Evolutionary conservation across 1,284 basidiomycete genomes (phyloP), one percentile per base, ranked within the genome.

Genomic region (Phylloboletellus chloephorus): DNA sequence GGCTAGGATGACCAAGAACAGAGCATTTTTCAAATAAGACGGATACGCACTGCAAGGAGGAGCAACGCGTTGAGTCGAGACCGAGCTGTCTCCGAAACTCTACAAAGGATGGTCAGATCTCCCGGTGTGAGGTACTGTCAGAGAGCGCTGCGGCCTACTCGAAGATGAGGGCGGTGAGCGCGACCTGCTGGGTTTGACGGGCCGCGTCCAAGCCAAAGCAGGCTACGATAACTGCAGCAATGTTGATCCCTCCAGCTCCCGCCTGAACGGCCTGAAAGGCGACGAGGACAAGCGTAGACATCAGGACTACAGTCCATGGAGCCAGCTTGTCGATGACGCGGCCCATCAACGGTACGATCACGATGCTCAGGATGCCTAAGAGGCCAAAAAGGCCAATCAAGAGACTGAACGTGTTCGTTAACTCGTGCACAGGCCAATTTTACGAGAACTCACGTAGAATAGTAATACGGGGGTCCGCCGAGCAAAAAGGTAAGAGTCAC

Each of bases 401-500:
- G 17, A 77, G 54, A 1, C 67, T 71, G 19, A 4, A 12, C 8
- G 4, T 4, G 5, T 22, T 7, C 7, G 11, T 38, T 13, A 42
- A 44, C 31, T 19, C 15, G 17, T 26, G n/a, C 25, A 17, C 24
- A 25, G 9, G 21, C 23, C 5, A 21, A 9, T 37, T 17, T 31
- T 34, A 26, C 17, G 22, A 17, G 17, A 2, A 59, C 74, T 36
- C 48, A 77, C 75, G 76, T 78, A 0, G 74, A 74, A 52, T 76
- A 82, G 51, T 74, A 52, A 52, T 82, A 85, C 9, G 78, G 79
- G 3, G 71, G 53, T 7, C 70, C 78, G 12, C 73, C 73, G 7
- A 86, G 71, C 17, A 85, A 61, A 63, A 84, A 85, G 0, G 82
- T 85, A 39, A 83, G 57, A 5, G 78, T 80, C 1, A 81, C 78